A percentile compares a stretch with the other conserved stretches of the same genome.
Evolutionary conservation across 1,139 yeast species (phyloP).

Genomic region (Tardiomyces depauwii): DNA sequence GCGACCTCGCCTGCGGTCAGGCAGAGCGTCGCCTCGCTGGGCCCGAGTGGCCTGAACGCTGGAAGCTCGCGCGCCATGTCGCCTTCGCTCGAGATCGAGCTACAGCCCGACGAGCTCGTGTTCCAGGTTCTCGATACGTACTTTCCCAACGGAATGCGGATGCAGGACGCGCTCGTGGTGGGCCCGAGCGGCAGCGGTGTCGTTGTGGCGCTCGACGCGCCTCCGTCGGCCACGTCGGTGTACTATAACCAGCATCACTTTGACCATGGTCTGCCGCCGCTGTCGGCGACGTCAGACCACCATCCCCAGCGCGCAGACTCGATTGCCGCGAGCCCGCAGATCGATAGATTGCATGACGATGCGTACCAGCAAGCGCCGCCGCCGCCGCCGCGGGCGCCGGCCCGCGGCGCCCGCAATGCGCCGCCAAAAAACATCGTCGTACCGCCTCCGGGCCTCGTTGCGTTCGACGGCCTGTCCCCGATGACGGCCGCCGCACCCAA

Average conservation of each 20-base stretch:
- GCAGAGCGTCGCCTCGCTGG: background rate
- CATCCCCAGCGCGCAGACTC: slow-evolving; percentile 2
- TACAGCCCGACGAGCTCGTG: slow-evolving; percentile 58
- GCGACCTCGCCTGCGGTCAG: background rate
- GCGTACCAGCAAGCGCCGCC: no score
- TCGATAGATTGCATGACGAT: no score
- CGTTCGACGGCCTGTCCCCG: no score
- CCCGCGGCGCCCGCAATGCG: no score
- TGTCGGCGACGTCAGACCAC: background rate
- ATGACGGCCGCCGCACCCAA: no score
- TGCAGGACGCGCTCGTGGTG: slow-evolving; percentile 55
- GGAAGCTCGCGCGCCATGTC: background rate
- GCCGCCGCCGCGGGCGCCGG: no score
- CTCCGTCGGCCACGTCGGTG: no score
- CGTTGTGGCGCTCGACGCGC: background rate
- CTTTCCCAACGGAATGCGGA: slow-evolving; percentile 58
- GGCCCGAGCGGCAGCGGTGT: slow-evolving; percentile 1
- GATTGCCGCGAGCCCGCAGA: background rate
- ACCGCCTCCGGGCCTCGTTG: no score
- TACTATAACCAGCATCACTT: no score
- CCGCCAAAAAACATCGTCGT: no score
- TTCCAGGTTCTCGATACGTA: slow-evolving; percentile 48
- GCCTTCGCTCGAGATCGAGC: slow-evolving; percentile 14
- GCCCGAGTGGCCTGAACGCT: background rate
- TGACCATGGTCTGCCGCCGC: no score